Percentiles rank a stretch among this genome's conserved stretches.
Evolutionary conservation across 192 early-diverging fungal species (phyloP).

Genomic region (Chytriomyces sp.): DNA sequence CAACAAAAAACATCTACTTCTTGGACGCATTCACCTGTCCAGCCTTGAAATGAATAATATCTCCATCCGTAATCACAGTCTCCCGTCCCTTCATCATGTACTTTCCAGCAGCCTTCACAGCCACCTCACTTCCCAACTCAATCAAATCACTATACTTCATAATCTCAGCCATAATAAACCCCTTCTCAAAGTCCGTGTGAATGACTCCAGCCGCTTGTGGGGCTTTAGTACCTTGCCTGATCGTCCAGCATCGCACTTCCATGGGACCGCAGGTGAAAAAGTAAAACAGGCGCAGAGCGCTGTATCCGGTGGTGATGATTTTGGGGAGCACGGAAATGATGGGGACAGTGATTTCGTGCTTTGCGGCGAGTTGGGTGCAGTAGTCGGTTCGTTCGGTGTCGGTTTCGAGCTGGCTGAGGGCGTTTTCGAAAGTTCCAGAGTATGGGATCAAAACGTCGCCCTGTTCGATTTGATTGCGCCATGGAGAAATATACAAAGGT

Average conservation of each 20-base stretch:
- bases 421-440: constrained; percentile 82
- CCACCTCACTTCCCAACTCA: constrained; percentile 80
- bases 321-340: constrained; percentile 74
- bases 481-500: neutral
- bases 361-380: constrained; percentile 67
- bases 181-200: constrained; percentile 84
- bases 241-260: constrained; percentile 94
- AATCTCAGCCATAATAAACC: constrained; percentile 91
- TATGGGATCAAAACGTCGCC: constrained; percentile 91
- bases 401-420: constrained; percentile 54
- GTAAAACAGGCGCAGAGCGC: constrained; percentile 84
- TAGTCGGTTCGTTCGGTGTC: constrained; percentile 65
- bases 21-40: constrained; percentile 42
- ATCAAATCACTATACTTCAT: constrained; percentile 79
- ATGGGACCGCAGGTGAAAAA: constrained; percentile 91
- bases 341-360: constrained; percentile 51
- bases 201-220: constrained; percentile 94
- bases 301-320: constrained; percentile 92
- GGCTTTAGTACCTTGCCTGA: constrained; percentile 79
- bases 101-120: constrained; percentile 91
- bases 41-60: constrained; percentile 72
- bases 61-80: constrained; percentile 90
- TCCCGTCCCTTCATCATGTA: constrained; percentile 89
- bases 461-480: no score
- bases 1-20: constrained; percentile 15